Evolutionary conservation across 345 rosid species (phyloP), one percentile per base, ranked within the genome.

Genomic region (Bruguiera gymnorhiza): DNA sequence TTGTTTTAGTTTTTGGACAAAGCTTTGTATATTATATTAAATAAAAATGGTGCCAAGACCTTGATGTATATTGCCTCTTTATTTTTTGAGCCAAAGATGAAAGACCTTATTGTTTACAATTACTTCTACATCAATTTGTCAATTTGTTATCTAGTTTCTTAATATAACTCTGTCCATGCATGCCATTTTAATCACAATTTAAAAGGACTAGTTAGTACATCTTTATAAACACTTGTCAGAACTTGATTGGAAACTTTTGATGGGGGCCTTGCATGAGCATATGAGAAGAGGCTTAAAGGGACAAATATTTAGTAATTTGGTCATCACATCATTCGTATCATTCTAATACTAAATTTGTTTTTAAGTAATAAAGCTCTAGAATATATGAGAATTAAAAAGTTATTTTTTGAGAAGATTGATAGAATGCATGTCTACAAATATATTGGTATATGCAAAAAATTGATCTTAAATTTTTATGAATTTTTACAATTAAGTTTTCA

Each of bases 1-100:
- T 63, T 70, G 60, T 20, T 46, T 53, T 53, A 72, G 26, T 46
- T 57, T 6, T 70, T 23, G 5, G 23, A 48, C 57, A 29, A 30
- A 23, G 8, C 26, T 20, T 30, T 51, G 36, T 29, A 43, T 56
- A 70, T 37, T 20, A 19, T 62, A 24, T 31, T 70, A 4, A 2
- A 23, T 32, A 20, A 31, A 18, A 21, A 23, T 55, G 27, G 16
- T 23, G 29, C 27, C 15, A 1, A 2, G 59, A 55, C 16, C 27
- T 13, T 23, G 59, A 55, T 3, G 6, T 23, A 9, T 55, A 5
- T 30, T 26, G 24, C 24, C 59, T 55, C 6, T 26, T 2, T 24
- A 4, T 32, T 26, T 15, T 24, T 27, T 60, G 10, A 8, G 37
- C 60, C 31, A 19, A n/a, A 27, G 50, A 10, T 18, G 43, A 32